Evolutionary conservation across 192 early-diverging fungal genomes (phyloP), one percentile per base, ranked within the genome.

Genomic region (Entomortierella lignicola): DNA sequence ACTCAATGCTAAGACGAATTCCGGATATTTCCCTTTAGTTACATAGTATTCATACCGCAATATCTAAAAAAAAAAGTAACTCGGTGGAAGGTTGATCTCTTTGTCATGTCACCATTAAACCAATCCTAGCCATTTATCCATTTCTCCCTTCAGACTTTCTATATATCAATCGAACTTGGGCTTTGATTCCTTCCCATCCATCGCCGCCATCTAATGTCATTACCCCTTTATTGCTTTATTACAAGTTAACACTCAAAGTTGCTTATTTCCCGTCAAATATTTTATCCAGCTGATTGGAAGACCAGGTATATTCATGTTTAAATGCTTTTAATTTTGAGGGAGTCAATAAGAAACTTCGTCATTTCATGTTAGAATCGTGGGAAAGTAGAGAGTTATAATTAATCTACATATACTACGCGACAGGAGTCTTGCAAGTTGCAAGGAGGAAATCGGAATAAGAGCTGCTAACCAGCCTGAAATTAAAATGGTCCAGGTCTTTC

Each of bases 31-130:
- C 52, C 66, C 66, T 60, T 51, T n/a, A n/a, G 11, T 26, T 15
- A 47, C 12, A 47, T 12, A 47, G 20, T 11, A 47, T 2, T 4
- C 21, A 42, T 60, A 42, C n/a, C 23, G n/a, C 18, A 18, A 5
- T 42, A n/a, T 29, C 27, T 44, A 57, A 57, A 47, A 57, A 57
- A 57, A 68, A 68, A 68, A 26, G 12, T 43, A 54, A 69, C 67
- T 69, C 67, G 67, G 67, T 69, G 67, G 32, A 60, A 41, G 15
- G 71, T 30, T 64, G 71, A 72, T 72, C 61, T 72, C 56, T 72
- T 72, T 72, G 71, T 72, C 61, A 71, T 71, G n/a, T n/a, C n/a
- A n/a, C n/a, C n/a, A n/a, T n/a, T n/a, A n/a, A n/a, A n/a, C n/a
- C n/a, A n/a, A n/a, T n/a, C n/a, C n/a, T n/a, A n/a, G n/a, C n/a